Evolutionary conservation across 805 yeast genomes (phyloP), one percentile per base, ranked within the genome.

Genomic region (Kodamaea leandrae): DNA sequence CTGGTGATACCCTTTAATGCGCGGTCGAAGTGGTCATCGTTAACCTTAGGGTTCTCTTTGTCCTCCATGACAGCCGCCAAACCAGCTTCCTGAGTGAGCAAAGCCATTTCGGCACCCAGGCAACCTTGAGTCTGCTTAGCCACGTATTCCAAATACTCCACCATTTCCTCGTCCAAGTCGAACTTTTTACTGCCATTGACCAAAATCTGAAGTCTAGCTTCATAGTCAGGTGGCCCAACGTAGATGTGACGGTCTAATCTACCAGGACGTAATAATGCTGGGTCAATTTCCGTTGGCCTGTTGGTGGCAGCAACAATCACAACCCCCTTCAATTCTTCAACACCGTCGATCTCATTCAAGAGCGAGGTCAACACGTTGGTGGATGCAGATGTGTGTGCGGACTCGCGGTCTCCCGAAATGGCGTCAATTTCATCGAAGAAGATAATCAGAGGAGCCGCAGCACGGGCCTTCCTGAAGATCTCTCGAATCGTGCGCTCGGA

Each of bases 381-480:
- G 0, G 91, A 78, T 1, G 86, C 86, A 14, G 83, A 75, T 0
- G 88, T 82, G 7, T 71, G 71, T 3, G 73, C 75, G 17, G 72
- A 72, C 15, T 81, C 85, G 52, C 99, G 71, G 40, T 84, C 83
- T 0, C 86, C 78, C 4, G 95, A 82, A 27, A 93, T 66, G 0
- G 99, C 98, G 64, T 93, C 99, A 37, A 93, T 89, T 62, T 93
- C 99, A 69, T 91, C 99, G 57, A 91, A 90, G 58, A 91, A 91
- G 5, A 91, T 84, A 45, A 91, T 89, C 46, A 95, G 84, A 7
- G 99, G 99, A 1, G 96, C 76, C 1, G 97, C 96, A 4, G 96
- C 95, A 43, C 97, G 71, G 0, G 99, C 99, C 53, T 91, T 85
- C 21, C 95, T 76, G 63, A 91, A 91, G 3, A 91, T 83, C 58